Evolutionary conservation across 2,329 filamentous ascomycete genomes (phyloP), one percentile per base, ranked within the genome.

Genomic region (Fusarium nanum): DNA sequence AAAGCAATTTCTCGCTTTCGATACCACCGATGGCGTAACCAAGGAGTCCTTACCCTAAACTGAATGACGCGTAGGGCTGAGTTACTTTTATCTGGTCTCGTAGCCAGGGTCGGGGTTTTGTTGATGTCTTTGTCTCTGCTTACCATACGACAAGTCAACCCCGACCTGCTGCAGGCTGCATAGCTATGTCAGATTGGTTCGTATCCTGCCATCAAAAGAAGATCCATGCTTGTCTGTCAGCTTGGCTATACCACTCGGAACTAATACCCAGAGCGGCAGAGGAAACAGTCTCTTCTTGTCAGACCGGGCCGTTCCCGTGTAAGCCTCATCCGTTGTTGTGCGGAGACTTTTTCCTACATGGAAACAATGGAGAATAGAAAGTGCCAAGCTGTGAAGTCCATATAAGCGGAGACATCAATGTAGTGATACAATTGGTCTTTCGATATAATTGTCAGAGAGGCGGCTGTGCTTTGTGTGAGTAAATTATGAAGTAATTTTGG

Each of bases 291-390:
- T 55, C 25, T 22, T 47, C 42, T n/a, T 47, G 56, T 67, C 55
- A 66, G 63, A 66, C 63, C 55, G 63, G 62, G 55, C 63, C 62
- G 63, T 52, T 67, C 56, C 55, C 63, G 48, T 48, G 42, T 57
- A 49, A 63, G 64, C 64, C 30, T 57, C 49, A 54, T 53, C 41
- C 27, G 44, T n/a, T 52, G 14, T 52, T 18, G 48, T 22, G 44
- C 55, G 62, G 55, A 55, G 34, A 22, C 47, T 28, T 34, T 61
- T 50, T 34, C 3, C 37, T 41, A 44, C 37, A 23, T 25, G 27
- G 12, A 28, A 37, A 37, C 18, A n/a, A 44, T 18, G 30, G 28
- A 22, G 32, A 32, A 41, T 22, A 27, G 27, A 28, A 22, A 48
- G 22, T 32, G 28, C n/a, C 40, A 34, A 14, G 34, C 23, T 20